Evolutionary conservation across 148 eudicot species (phyloP).

Genomic region (Amaranthus hypochondriacus): DNA sequence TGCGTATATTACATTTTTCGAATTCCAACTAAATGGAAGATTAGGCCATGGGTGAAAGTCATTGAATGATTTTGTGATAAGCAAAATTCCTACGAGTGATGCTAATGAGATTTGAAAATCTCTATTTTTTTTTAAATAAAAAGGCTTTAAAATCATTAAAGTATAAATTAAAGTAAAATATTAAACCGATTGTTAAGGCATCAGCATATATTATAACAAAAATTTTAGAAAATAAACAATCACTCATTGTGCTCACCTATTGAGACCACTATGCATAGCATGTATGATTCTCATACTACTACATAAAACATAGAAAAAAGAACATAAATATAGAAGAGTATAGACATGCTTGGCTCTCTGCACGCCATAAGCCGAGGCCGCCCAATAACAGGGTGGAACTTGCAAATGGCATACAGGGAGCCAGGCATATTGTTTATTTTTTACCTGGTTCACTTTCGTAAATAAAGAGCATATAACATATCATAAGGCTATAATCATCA

Average conservation of each 20-base stretch:
- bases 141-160: too few species aligned
- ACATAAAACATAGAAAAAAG: too few species aligned
- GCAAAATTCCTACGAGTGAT: too few species aligned
- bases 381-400: conserved; percentile 5
- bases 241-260: not conserved
- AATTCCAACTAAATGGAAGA: too few species aligned
- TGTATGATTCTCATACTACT: not conserved
- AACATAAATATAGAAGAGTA: not conserved
- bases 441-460: too few species aligned
- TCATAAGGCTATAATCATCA: not conserved
- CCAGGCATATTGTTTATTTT: conserved; percentile 11
- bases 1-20: too few species aligned
- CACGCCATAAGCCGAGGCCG: conserved; percentile 25
- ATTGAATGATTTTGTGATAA: too few species aligned
- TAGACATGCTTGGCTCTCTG: conserved; percentile 29
- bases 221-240: not conserved
- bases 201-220: not conserved
- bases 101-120: too few species aligned
- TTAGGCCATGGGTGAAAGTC: too few species aligned
- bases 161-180: not conserved
- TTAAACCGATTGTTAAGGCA: not conserved
- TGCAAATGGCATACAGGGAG: conserved; percentile 34
- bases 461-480: too few species aligned
- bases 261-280: not conserved
- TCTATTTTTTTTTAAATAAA: too few species aligned